These are phyloP conservation scores for Paramecium caudatum DNA, from an alignment of 73 alveolate species.

Conservation along the genomic window DNA sequence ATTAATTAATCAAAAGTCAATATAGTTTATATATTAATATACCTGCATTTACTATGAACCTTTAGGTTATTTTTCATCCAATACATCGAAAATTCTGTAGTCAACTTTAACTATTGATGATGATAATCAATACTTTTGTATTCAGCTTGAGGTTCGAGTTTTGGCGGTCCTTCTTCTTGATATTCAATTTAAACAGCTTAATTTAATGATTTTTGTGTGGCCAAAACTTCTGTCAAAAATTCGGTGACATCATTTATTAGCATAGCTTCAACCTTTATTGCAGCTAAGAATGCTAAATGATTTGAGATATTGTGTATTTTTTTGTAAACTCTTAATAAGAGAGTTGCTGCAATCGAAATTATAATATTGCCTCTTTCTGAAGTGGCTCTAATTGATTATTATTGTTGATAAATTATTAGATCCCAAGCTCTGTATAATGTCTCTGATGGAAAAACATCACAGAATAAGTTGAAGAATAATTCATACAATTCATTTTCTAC, in stretches of 20 bases:
- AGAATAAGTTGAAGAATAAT: slow-evolving; percentile 16
- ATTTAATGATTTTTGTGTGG: not conserved
- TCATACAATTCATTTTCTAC: slow-evolving; percentile 35
- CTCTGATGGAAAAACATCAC: slow-evolving; percentile 60
- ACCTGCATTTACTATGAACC: not conserved
- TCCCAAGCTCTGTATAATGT: slow-evolving; percentile 52
- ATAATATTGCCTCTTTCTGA: slow-evolving; percentile 51
- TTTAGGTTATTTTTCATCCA: not conserved
- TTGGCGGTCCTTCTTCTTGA: slow-evolving; percentile 59
- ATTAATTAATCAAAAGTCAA: not conserved
- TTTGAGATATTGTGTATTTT: not conserved
- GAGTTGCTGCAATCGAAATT: not conserved
- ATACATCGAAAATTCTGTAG: slow-evolving; percentile 29
- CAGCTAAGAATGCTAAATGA: slow-evolving; percentile 36
- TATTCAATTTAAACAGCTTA: slow-evolving; percentile 21
- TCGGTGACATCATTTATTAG: not conserved
- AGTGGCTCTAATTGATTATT: not conserved
- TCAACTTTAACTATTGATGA: not conserved
- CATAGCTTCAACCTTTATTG: slow-evolving; percentile 8
- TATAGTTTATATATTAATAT: not conserved
- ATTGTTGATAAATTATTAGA: slow-evolving; percentile 48
- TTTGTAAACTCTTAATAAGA: not conserved
- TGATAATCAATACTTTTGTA: not conserved
- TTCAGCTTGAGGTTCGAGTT: slow-evolving; percentile 24
- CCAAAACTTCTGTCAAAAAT: not conserved